These are phyloP conservation scores for Boletellus deceptivus DNA, from an alignment of 1,284 basidiomycete genomes.

Conservation along the genomic window DNA sequence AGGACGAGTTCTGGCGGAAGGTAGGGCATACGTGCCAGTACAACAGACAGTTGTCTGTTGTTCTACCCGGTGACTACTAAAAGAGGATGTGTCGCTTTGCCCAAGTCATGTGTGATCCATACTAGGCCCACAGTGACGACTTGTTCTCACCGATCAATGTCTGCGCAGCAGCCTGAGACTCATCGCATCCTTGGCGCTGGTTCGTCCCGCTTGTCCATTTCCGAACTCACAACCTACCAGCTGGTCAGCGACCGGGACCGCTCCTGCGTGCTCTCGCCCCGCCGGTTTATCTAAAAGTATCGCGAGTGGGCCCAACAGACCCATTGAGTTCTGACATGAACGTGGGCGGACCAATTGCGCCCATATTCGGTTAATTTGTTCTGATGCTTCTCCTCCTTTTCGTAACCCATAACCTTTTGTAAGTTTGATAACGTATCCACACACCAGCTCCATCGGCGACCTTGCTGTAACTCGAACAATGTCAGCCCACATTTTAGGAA, in stretches of 20 bases:
- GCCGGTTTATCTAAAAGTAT: not conserved
- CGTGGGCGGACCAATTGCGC: constrained; percentile 5
- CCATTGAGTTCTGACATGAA: constrained; percentile 22
- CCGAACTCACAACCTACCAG: too few species aligned
- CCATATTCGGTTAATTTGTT: constrained; percentile 10
- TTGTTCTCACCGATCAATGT: too few species aligned
- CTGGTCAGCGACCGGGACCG: too few species aligned
- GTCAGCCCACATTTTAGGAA: constrained; percentile 6
- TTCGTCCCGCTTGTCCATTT: too few species aligned
- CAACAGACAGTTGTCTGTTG: too few species aligned
- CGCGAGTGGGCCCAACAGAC: not conserved
- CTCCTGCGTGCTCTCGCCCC: too few species aligned
- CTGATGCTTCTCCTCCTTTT: constrained; percentile 13
- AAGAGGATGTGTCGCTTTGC: too few species aligned
- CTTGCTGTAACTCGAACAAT: constrained; percentile 16
- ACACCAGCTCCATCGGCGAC: not conserved
- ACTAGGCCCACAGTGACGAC: too few species aligned
- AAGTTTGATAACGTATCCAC: constrained; percentile 21
- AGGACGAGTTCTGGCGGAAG: constrained; percentile 44
- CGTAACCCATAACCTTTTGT: not conserved
- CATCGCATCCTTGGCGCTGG: too few species aligned
- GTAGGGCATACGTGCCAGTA: not conserved
- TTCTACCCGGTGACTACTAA: too few species aligned
- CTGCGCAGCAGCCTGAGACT: too few species aligned
- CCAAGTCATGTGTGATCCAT: too few species aligned